phyloP scores from a whole-genome alignment of 495 filamentous ascomycete genomes.

The Letharia lupina region DNA sequence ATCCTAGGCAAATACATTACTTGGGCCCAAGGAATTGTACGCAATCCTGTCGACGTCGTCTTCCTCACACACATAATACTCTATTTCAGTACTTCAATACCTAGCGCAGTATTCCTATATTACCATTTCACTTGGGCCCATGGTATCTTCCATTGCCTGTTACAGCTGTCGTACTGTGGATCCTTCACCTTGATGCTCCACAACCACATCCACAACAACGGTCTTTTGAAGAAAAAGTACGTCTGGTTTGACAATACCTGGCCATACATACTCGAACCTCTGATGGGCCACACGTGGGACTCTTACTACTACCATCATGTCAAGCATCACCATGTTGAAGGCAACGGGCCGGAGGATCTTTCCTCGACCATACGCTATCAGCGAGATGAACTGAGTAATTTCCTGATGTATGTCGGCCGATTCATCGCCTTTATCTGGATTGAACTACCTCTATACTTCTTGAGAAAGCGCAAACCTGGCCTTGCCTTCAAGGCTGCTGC shows the following conservation, averaged over 20 bases:
- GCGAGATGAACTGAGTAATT: conserved; percentile 54
- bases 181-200: conserved; percentile 74
- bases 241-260: conserved; percentile 50
- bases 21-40: conserved; percentile 47
- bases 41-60: conserved; percentile 58
- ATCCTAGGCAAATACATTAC: conserved; percentile 42
- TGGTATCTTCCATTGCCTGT: conserved; percentile 51
- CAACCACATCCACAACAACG: conserved; percentile 71
- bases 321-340: conserved; percentile 78
- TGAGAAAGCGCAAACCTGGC: conserved; percentile 43
- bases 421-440: conserved; percentile 66
- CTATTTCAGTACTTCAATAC: conserved; percentile 59
- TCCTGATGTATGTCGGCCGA: conserved; percentile 59
- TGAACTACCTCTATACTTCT: conserved; percentile 67
- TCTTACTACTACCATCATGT: conserved; percentile 79
- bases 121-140: conserved; percentile 56
- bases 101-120: conserved; percentile 57
- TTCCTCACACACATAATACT: conserved; percentile 69
- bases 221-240: conserved; percentile 49
- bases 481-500: conserved; percentile 44
- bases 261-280: conserved; percentile 63
- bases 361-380: conserved; percentile 70
- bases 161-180: conserved; percentile 57
- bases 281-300: conserved; percentile 79
- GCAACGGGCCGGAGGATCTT: conserved; percentile 68